phyloP scores from a whole-genome alignment of 2,329 filamentous ascomycete genomes.

The Pseudonectria buxi region DNA sequence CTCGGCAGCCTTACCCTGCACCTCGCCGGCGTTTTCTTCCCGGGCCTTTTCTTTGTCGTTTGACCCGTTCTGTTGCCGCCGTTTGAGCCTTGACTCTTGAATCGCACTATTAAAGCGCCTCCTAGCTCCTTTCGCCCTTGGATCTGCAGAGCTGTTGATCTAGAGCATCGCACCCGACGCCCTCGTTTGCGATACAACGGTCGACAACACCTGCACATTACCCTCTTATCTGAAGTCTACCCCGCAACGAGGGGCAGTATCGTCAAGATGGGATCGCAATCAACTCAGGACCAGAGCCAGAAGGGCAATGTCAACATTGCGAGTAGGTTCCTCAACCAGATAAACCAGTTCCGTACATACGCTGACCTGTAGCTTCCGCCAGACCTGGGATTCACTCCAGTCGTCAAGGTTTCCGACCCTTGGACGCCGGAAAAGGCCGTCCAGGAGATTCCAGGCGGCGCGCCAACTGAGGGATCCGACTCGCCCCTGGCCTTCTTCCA shows the following conservation, averaged over 20 bases:
- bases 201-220: no score
- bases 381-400: conserved; percentile 30
- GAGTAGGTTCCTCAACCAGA: not conserved
- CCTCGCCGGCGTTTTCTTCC: not conserved
- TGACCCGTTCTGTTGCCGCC: no score
- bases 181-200: no score
- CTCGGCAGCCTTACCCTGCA: not conserved
- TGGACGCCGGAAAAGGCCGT: conserved; percentile 60
- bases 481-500: conserved; percentile 92
- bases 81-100: not conserved
- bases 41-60: not conserved
- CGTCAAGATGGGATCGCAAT: conserved; percentile 24
- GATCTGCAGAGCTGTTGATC: not conserved
- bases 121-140: no score
- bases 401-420: conserved; percentile 35
- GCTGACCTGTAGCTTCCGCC: not conserved
- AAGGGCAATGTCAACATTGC: not conserved
- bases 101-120: no score
- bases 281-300: not conserved
- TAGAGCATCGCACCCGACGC: no score
- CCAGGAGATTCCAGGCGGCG: conserved; percentile 47
- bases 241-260: conserved; percentile 1
- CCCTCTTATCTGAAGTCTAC: no score
- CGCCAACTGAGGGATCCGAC: conserved; percentile 52
- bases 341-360: not conserved